Base-by-base conservation (phyloP, 495 filamentous ascomycete species). In the Penicillium desertorum region DNA sequence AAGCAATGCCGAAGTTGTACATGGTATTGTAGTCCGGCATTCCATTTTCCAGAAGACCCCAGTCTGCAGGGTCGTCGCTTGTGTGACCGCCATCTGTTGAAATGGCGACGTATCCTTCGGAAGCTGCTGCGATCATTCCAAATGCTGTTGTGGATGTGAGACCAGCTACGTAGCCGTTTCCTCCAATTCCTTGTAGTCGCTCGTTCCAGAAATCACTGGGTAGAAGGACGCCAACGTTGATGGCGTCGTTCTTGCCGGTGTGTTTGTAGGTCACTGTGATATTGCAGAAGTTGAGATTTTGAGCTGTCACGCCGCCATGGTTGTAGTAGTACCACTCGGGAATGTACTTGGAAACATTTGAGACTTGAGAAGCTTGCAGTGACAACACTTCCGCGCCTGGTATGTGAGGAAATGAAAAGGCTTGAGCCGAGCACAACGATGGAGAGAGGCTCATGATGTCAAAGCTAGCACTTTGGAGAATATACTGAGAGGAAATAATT, bases 251-350 rank as follows among this genome's bases (percentile, higher is more conserved):
- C 32, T 62, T 51, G 2, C 67, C 73, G 0, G 72, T 68, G 61
- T 79, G 76, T 3, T 77, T 78, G 58, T 79, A 76, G 6, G 66
- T 66, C 29, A 80, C 57, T 4, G 73, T 79, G 39, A 80, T 59
- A 55, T 80, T 78, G 60, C 77, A 80, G 59, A 78, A 78, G 44
- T 25, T 45, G 22, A 45, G 44, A 0, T 45, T 25, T 23, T 22
- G 9, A 23, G 44, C 44, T n/a, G 10, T 7, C 19, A 45, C 20
- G 4, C 6, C 14, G 12, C 44, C 44, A 3, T 45, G 22, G 5
- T 45, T 45, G 44, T 45, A 45, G 20, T 45, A 45, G 22, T 45
- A 45, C 20, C 22, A 45, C 8, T 45, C 22, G 2, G 44, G 22
- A 2, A 45, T 45, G 22, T 23, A 45, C 22, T 45, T 11, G 17